Evolutionary conservation across 1,284 basidiomycete species (phyloP), one percentile per base, ranked within the genome.

Genomic region (Moniliophthora roreri): DNA sequence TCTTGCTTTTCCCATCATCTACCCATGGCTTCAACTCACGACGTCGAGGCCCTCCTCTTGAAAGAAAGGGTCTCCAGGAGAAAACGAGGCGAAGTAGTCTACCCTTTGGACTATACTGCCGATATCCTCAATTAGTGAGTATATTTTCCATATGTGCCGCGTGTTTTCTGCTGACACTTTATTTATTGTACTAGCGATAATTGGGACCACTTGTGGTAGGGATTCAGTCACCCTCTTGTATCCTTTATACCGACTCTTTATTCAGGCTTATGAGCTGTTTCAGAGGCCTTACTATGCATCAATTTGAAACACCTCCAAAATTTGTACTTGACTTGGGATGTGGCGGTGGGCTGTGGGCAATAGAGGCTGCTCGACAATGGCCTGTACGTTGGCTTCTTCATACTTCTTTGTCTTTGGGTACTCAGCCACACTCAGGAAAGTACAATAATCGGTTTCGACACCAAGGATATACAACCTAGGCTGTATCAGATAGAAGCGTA

Each of bases 261-360:
- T 53, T 28, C 65, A 89, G 87, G 66, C 68, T 85, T 58, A 70
- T 69, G 36, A 75, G 66, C 48, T 75, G 74, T 49, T 76, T 78
- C 56, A 70, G 71, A 36, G 68, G 73, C 15, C 59, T 86, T 37
- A 82, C 86, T 0, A 72, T 84, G 55, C 75, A 82, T 59, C 69
- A 75, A 40, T 81, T 84, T 47, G 68, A 75, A 4, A 63, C 62
- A 0, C 78, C 81, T 15, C 87, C 87, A 0, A 45, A 61, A 1
- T 68, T 72, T 4, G 74, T 88, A 0, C 77, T 91, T 8, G 88
- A 90, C 63, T 71, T 95, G 21, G 93, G 92, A 0, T 93, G 89
- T 63, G 92, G 93, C 3, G 83, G 82, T 53, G 93, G 93, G 0
- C 78, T 82, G 50, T 90, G 88, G 87, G 76, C 78, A 9, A 74